Evolutionary conservation across 108 stramenopile genomes (phyloP), one percentile per base, ranked within the genome.

Genomic region (Parmales sp.): DNA sequence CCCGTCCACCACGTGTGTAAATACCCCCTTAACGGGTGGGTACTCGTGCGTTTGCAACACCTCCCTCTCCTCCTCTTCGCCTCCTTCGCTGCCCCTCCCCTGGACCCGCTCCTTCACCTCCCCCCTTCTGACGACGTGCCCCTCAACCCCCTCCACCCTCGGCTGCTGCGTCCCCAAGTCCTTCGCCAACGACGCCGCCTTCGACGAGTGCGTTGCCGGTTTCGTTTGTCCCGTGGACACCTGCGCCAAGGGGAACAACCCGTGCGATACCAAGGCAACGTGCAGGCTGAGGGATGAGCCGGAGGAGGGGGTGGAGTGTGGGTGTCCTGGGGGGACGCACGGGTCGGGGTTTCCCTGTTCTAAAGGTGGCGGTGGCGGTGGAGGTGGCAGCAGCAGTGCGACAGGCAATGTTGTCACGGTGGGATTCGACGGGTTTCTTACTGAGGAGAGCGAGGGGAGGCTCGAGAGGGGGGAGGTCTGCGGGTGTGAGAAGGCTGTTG

Each of bases 21-120:
- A 95, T 69, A 95, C 91, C 41, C 64, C 84, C 51, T n/a, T n/a
- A n/a, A n/a, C n/a, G n/a, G 93, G 93, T 48, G 86, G 88, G 36
- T 95, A 95, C 69, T 90, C 91, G 70, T 95, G 93, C 72, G 51
- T 86, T 45, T 95, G 91, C 80, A 90, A 86, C 3, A 44, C 46
- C 36, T 9, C 66, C n/a, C 3, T 64, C 22, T 37, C 25, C 34
- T 25, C 31, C 29, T 26, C 34, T 16, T 69, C 38, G 25, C 45
- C 6, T 26, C 6, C 13, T 6, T 34, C 34, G n/a, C 36, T n/a
- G 6, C 31, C 34, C 26, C 9, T 26, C 63, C 19, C 19, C n/a
- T n/a, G 51, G 18, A 38, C 22, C 51, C 18, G 19, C n/a, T 83
- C 87, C 37, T 78, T 78, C 45, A 65, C 63, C 25, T 69, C 74